A percentile compares a stretch with the other conserved stretches of the same genome.
Evolutionary conservation across 2,329 filamentous ascomycete species (phyloP).

Genomic region (Harringtonia lauricola): DNA sequence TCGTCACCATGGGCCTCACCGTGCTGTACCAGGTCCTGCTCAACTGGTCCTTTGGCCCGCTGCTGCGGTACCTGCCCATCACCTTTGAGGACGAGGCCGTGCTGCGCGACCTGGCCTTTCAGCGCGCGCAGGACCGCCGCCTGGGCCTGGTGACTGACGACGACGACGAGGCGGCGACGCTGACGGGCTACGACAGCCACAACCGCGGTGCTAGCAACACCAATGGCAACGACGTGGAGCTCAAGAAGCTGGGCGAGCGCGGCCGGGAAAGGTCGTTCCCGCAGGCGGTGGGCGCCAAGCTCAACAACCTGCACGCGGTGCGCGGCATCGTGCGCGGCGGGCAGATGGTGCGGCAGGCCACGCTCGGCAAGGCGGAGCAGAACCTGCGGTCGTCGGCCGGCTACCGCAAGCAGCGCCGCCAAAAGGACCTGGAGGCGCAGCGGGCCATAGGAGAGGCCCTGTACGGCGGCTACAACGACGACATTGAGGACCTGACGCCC

Average conservation of each 20-base stretch:
- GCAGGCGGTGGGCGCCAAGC: not conserved
- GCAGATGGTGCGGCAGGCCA: constrained; percentile 34
- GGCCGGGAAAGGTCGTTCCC: constrained; percentile 12
- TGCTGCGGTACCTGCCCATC: constrained; percentile 83
- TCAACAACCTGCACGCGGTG: constrained; percentile 25
- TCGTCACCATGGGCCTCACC: constrained; percentile 62
- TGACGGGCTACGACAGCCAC: constrained; percentile 13
- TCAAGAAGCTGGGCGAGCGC: constrained; percentile 18
- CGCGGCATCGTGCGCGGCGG: constrained; percentile 37
- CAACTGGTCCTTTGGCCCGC: constrained; percentile 72
- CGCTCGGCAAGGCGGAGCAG: constrained; percentile 28
- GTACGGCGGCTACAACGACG: constrained; percentile 80
- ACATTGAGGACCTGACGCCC: constrained; percentile 86
- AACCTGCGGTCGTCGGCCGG: constrained; percentile 30
- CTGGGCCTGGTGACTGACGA: constrained; percentile 43
- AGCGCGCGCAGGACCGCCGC: constrained; percentile 61
- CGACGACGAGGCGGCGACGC: constrained; percentile 23
- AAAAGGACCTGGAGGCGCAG: constrained; percentile 61
- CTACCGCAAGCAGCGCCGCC: constrained; percentile 37
- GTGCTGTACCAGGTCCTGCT: constrained; percentile 67
- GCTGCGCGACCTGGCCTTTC: constrained; percentile 80
- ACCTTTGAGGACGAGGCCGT: constrained; percentile 94
- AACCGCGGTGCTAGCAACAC: constrained; percentile 2
- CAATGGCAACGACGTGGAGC: constrained; percentile 22
- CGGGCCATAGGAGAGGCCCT: constrained; percentile 66